Evolutionary conservation across 768 basidiomycete species (phyloP).

Genomic region (Phlegmacium glaucopus): DNA sequence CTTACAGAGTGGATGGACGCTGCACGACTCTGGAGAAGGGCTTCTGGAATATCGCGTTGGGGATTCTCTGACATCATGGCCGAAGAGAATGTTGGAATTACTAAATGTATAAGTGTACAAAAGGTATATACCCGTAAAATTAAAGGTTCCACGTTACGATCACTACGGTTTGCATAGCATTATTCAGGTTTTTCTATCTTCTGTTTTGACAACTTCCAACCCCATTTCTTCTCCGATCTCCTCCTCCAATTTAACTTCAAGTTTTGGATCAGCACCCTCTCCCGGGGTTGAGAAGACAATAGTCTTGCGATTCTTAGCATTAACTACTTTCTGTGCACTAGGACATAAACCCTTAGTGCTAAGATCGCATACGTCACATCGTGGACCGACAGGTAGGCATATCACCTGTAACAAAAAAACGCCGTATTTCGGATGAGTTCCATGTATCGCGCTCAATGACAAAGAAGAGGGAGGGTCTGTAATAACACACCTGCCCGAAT

Average conservation of each 20-base stretch:
- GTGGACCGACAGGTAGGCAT: conserved; percentile 62
- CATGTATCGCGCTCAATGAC: background rate
- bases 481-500: conserved; percentile 67
- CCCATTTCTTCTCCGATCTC: conserved; percentile 13
- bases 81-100: background rate
- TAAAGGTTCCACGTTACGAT: no score
- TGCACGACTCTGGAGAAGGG: conserved; percentile 76
- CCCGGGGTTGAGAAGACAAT: conserved; percentile 9
- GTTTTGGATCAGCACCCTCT: conserved; percentile 23
- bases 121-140: conserved; percentile 5
- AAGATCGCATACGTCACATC: conserved; percentile 62
- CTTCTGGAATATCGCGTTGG: conserved; percentile 78
- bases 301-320: conserved; percentile 23
- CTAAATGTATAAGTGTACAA: background rate
- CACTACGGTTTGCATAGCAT: no score
- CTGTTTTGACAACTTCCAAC: no score
- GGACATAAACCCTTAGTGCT: conserved; percentile 59
- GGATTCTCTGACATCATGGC: background rate
- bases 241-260: conserved; percentile 32
- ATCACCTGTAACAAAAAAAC: conserved; percentile 42
- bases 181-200: no score
- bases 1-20: conserved; percentile 62
- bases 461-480: background rate
- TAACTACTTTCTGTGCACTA: conserved; percentile 41
- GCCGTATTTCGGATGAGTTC: background rate